Evolutionary conservation across 2,329 filamentous ascomycete species (phyloP), one percentile per base, ranked within the genome.

Genomic region (Phyllosticta capitalensis): DNA sequence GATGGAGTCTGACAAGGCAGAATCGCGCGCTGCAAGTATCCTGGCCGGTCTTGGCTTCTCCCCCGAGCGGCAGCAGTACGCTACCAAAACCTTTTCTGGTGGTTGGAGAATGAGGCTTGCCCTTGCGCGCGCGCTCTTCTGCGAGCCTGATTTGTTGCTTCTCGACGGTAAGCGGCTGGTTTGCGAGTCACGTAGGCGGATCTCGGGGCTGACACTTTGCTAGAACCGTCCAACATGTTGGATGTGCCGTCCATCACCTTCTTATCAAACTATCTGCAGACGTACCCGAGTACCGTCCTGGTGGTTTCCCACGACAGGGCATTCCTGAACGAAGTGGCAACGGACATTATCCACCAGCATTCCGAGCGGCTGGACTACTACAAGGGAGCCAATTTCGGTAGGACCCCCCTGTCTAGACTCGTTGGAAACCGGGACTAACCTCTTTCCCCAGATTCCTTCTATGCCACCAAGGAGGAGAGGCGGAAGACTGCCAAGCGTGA

Each of bases 191-290:
- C 19, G 38, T 4, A 45, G n/a, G 14, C n/a, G 33, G 38, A 59
- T 19, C 49, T 26, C 55, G 22, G 33, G 38, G 45, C 60, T 56
- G 54, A 60, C 60, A 53, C 52, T 21, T 26, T 45, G 38, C 49
- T 54, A 79, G 94, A 99, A 85, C 94, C 94, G 77, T 97, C 92
- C 59, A 97, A 97, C 85, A 97, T 97, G 92, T 91, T 99, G 90
- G 94, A 97, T 76, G 94, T 99, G 61, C 94, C 94, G n/a, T 97
- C 94, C 22, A 97, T 99, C 71, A 95, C 94, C 60, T 99, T 97
- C 83, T 83, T 99, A 72, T 89, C 92, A 54, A 92, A 92, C 69
- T 99, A 99, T 71, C 87, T 99, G 9, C 92, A 96, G 74, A 81
- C 80, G 54, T 99, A 99, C 71, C 92, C 92, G 48, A 96, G 90